Conservation (phyloP, 805 yeast genomes). For the Candida qinlingensis region DNA sequence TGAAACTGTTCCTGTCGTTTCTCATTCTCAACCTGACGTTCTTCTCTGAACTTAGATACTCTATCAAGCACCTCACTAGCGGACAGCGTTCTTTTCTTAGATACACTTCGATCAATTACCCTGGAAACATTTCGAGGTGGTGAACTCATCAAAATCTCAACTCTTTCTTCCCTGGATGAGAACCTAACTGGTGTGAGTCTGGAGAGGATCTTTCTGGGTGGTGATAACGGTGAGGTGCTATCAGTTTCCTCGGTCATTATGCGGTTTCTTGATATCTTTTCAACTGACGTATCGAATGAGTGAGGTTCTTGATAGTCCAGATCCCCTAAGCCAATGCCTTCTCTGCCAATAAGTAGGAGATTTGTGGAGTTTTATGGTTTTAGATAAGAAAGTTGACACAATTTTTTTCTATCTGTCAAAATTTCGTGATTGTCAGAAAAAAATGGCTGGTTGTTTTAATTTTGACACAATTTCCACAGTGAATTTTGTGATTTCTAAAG, state of each 20-base stretch:
- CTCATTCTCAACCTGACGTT: not conserved
- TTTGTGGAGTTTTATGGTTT: not conserved
- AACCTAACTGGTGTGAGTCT: constrained; percentile 1
- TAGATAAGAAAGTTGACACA: not conserved
- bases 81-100: constrained; percentile 4
- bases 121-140: not conserved
- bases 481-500: not conserved
- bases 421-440: not conserved
- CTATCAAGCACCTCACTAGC: constrained; percentile 5
- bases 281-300: too few species aligned
- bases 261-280: too few species aligned
- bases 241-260: not conserved
- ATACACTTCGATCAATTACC: not conserved
- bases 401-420: not conserved
- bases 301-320: too few species aligned
- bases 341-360: too few species aligned
- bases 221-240: not conserved
- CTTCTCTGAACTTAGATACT: constrained; percentile 4
- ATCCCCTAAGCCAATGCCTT: too few species aligned
- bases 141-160: not conserved
- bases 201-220: constrained; percentile 2
- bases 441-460: not conserved
- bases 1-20: constrained; percentile 1
- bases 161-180: not conserved
- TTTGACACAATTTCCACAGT: not conserved